These are phyloP conservation scores for Mucor sp. DNA, from an alignment of 371 early-diverging fungal species.

Conservation along the genomic window DNA sequence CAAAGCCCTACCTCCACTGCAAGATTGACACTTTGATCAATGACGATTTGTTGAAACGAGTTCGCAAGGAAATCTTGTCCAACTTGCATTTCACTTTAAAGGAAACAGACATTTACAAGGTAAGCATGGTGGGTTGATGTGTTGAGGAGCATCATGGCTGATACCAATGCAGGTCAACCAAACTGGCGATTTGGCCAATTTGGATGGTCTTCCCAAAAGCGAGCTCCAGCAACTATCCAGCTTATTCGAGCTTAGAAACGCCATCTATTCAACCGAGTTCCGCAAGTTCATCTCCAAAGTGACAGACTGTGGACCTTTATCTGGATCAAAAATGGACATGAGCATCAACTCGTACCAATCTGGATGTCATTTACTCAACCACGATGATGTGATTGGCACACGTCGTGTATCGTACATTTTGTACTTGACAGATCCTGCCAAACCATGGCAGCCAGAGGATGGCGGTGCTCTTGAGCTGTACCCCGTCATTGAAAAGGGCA, in stretches of 20 bases:
- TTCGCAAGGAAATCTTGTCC: slow-evolving; percentile 63
- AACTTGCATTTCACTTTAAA: slow-evolving; percentile 72
- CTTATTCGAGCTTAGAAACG: slow-evolving; percentile 65
- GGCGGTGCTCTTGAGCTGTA: slow-evolving; percentile 81
- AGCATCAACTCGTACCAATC: slow-evolving; percentile 61
- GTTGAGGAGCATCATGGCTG: background rate
- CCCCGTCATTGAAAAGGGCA: slow-evolving; percentile 63
- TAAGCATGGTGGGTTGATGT: background rate
- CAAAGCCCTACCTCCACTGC: slow-evolving; percentile 69
- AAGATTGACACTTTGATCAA: slow-evolving; percentile 60
- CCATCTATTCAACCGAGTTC: slow-evolving; percentile 72
- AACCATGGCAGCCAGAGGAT: slow-evolving; percentile 64
- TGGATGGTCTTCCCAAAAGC: slow-evolving; percentile 68
- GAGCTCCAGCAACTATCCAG: slow-evolving; percentile 54
- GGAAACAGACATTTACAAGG: slow-evolving; percentile 83
- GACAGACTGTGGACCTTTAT: slow-evolving; percentile 70
- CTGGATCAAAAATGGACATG: slow-evolving; percentile 68
- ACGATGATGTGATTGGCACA: slow-evolving; percentile 84
- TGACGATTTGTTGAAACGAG: slow-evolving; percentile 60
- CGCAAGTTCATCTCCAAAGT: slow-evolving; percentile 64
- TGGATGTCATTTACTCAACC: slow-evolving; percentile 76
- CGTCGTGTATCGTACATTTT: slow-evolving; percentile 77
- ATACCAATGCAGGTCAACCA: slow-evolving; percentile 51
- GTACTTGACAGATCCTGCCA: slow-evolving; percentile 58
- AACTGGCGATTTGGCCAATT: slow-evolving; percentile 80